Conservation (phyloP, 441 rosid species). For the Capsella rubella region DNA sequence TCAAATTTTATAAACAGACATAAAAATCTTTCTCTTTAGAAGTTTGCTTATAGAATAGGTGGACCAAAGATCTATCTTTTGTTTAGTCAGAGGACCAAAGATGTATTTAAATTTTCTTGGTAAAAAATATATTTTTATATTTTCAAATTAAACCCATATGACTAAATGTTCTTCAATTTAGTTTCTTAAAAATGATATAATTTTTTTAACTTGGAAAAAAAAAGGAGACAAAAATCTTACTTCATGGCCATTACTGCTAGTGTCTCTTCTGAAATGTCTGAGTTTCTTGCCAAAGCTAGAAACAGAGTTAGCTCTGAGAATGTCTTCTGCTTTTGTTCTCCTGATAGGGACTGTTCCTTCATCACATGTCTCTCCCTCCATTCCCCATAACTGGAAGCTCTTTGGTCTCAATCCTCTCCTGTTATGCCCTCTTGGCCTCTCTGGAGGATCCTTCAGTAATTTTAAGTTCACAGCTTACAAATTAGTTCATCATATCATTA, state of each 20-base stretch:
- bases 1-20: conserved; percentile 26
- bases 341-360: conserved; percentile 90
- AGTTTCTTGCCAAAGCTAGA: conserved; percentile 74
- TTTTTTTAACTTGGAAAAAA: not conserved
- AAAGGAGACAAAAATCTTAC: conserved; percentile 44
- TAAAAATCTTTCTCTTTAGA: not conserved
- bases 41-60: conserved; percentile 11
- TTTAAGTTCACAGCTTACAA: not conserved
- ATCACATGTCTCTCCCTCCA: conserved; percentile 81
- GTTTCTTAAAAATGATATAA: not conserved
- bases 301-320: conserved; percentile 76
- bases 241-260: conserved; percentile 87
- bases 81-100: too few relatives aligned
- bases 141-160: conserved; percentile 10
- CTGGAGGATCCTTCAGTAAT: conserved; percentile 76
- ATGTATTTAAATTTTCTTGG: too few relatives aligned
- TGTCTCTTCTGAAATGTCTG: conserved; percentile 75
- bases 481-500: conserved; percentile 10
- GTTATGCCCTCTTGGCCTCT: conserved; percentile 68
- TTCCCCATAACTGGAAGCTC: conserved; percentile 78
- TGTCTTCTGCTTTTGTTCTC: conserved; percentile 79
- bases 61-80: conserved; percentile 19
- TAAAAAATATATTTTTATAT: not conserved
- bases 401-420: conserved; percentile 43
- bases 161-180: not conserved